Percentiles rank a stretch among this genome's conserved stretches.
These are phyloP conservation scores for Capronia coronata DNA, from an alignment of 2,329 filamentous ascomycete genomes.

Conservation along the genomic window DNA sequence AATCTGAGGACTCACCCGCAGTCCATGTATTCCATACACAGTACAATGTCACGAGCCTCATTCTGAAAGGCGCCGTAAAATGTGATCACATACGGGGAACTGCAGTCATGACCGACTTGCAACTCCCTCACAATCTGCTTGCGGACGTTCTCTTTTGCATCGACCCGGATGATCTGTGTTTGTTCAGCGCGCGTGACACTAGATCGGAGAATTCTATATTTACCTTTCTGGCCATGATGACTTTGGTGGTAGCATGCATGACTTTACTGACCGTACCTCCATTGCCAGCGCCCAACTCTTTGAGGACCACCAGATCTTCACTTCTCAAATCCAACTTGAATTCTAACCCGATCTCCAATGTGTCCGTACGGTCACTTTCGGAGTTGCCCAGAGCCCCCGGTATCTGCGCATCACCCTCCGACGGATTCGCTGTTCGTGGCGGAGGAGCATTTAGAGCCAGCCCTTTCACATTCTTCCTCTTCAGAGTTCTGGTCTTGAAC, in stretches of 20 bases:
- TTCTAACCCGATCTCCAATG: constrained; percentile 92
- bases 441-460: constrained; percentile 76
- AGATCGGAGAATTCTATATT: not conserved
- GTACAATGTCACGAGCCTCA: constrained; percentile 92
- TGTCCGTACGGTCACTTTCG: constrained; percentile 58
- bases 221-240: constrained; percentile 97
- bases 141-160: constrained; percentile 93
- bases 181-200: constrained; percentile 22
- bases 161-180: constrained; percentile 84
- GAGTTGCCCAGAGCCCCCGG: constrained; percentile 54
- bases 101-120: constrained; percentile 97
- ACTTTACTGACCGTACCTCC: constrained; percentile 98
- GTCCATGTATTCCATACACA: constrained; percentile 99
- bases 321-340: constrained; percentile 88
- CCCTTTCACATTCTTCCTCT: constrained; percentile 98
- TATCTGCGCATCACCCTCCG: constrained; percentile 62
- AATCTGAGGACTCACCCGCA: constrained; percentile 66
- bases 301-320: constrained; percentile 86
- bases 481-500: constrained; percentile 72
- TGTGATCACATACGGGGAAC: constrained; percentile 92
- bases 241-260: constrained; percentile 86
- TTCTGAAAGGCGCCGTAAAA: constrained; percentile 98
- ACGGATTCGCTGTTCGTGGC: constrained; percentile 57
- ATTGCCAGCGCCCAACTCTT: constrained; percentile 92
- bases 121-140: constrained; percentile 96